Base-by-base conservation (phyloP, 805 yeast genomes). In the Pichia eremophila region DNA sequence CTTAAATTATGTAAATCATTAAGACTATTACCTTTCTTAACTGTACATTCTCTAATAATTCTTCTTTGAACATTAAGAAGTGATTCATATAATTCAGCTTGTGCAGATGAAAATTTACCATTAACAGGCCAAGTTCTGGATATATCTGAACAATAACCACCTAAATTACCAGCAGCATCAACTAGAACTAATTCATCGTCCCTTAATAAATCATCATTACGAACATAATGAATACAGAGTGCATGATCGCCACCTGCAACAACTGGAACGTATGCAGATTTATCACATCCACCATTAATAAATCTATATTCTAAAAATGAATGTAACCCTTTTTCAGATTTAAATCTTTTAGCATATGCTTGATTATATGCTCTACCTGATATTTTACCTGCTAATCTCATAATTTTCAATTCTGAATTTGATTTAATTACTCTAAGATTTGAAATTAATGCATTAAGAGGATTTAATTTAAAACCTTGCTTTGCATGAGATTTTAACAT, bases 91-190 rank as follows among this genome's bases (percentile, higher is more conserved):
- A 93, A 66, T 51, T 91, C 98, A 45, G 74, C 74, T 64, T 93
- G 99, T 3, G 95, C 79, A 10, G 70, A 77, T 2, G 85, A 66
- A 62, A 93, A 93, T 43, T 66, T 69, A 2, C 95, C 87, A 37
- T 75, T 75, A 43, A 81, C 83, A 6, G 99, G 99, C 97, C 98
- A 93, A 0, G 97, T 84, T 53, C 99, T 75, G 2, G 98, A 90
- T 41, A 93, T 93, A 65, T 93, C 99, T 1, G 97, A 82, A 60
- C 95, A 82, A 64, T 93, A 93, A 1, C 97, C 97, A 39, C 98
- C 99, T 40, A 83, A 63, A 44, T 85, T 76, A 5, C 98, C 99
- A 1, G 95, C 95, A 4, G 98, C 98, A 65, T 93, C 99, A 4
- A 93, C 89, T 29, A 93, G 76, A 8, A 89, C 96, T 49, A 63